Conservation (phyloP, 352 stramenopile genomes). For the Blastocystis sp. region DNA sequence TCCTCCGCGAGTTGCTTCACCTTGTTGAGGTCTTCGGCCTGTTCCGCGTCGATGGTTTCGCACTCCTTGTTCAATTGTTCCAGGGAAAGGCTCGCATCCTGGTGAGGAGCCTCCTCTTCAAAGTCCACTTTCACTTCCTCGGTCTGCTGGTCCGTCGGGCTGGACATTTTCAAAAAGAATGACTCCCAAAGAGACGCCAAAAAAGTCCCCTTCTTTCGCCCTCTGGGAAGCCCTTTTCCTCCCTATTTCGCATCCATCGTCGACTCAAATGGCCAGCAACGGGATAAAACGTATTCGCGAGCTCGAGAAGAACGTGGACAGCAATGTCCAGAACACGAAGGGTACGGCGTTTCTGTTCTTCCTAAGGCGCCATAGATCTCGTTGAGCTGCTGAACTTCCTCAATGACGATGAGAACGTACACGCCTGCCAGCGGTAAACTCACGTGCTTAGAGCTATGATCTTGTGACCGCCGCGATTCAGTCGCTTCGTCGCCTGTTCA, state of each 20-base stretch:
- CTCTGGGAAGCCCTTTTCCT: background rate
- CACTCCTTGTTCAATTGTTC: slow-evolving; percentile 35
- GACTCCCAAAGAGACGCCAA: background rate
- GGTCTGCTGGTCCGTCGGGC: background rate
- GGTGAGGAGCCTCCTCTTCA: slow-evolving; percentile 14
- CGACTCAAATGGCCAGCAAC: slow-evolving; percentile 5
- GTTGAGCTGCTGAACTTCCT: slow-evolving; percentile 46
- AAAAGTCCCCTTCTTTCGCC: background rate
- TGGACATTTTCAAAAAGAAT: slow-evolving; percentile 18
- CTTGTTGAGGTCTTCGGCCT: slow-evolving; percentile 12
- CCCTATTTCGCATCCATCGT: background rate
- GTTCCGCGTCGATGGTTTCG: slow-evolving; percentile 45
- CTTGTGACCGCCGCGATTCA: slow-evolving; percentile 67
- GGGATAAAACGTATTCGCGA: slow-evolving; percentile 61
- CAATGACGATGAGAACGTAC: slow-evolving; percentile 51
- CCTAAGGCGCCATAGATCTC: slow-evolving; percentile 51
- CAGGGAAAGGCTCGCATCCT: slow-evolving; percentile 2
- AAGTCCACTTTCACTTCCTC: slow-evolving; percentile 66
- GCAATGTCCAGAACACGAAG: slow-evolving; percentile 73
- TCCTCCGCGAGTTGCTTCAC: slow-evolving; percentile 53
- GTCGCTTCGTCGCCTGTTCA: slow-evolving; percentile 58
- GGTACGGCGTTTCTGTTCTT: background rate
- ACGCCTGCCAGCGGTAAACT: background rate
- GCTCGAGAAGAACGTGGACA: slow-evolving; percentile 55
- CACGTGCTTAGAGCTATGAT: slow-evolving; percentile 24